Evolutionary conservation across 495 filamentous ascomycete genomes (phyloP), one percentile per base, ranked within the genome.

Genomic region (Filosporella fistucella): DNA sequence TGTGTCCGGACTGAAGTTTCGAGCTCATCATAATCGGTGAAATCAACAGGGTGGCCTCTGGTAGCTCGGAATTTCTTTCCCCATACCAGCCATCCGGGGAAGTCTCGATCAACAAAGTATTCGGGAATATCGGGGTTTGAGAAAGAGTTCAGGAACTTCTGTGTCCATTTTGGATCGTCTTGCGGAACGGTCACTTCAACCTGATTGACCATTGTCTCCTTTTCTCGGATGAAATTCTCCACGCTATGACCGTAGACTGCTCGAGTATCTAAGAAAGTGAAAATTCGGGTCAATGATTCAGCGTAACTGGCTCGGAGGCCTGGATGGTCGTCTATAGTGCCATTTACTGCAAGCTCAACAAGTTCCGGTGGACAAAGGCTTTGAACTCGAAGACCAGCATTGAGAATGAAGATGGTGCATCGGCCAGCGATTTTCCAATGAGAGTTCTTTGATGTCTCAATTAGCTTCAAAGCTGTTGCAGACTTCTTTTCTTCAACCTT

Each of bases 71-170:
- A 88, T 9, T 73, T 77, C 61, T 94, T 85, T 11, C 79, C 81
- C 93, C 93, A 99, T 6, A 93, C 88, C n/a, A 99, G 76, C 93
- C 93, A 99, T 20, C 93, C 93, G 9, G 91, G 88, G 64, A 95
- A 86, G 59, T 96, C 91, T 44, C 78, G 78, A 59, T 99, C 93
- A 45, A 96, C 80, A 54, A 87, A 95, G 62, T 91, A 94, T 45
- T 96, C 78, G 5, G 87, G 80, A 1, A 61, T 59, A 45, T 91
- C 85, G 21, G 84, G 82, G 25, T 85, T 73, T 11, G 84, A 82
- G 65, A 98, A 98, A 57, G 77, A 77, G 0, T 78, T 68, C 2
- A 99, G 69, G 56, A 86, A 94, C 17, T 84, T 70, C 46, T 84
- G 57, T 0, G 93, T 97, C 75, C 87, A 91, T 12, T 74, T 66